Evolutionary conservation across 352 stramenopile genomes (phyloP), one percentile per base, ranked within the genome.

Genomic region (Pythium periplocum): DNA sequence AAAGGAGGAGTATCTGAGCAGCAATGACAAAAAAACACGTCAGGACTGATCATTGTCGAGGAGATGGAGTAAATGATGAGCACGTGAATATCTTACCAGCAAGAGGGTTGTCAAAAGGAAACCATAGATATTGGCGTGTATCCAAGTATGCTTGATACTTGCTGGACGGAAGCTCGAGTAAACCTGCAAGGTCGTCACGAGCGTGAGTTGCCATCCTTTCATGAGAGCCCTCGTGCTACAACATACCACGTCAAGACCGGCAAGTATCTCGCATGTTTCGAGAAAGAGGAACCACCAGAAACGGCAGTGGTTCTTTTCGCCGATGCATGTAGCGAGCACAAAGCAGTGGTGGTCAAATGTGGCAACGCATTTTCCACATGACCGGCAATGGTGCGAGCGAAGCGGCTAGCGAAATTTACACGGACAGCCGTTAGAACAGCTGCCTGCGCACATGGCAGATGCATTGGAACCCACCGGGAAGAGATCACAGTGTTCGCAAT

Each of bases 341-440:
- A 79, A 56, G 65, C 93, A 98, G 67, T 97, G 91, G 66, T 97
- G 93, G 64, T 98, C 90, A 62, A 97, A 97, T 2, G 71, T 96
- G 6, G 85, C 82, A 17, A 98, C 83, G 64, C 86, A 97, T 17
- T 46, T 44, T 45, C 80, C 64, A 57, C 87, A 97, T 31, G 59
- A 61, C 9, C 63, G 61, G 69, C 90, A 98, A 59, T 97, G 90
- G 48, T 96, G 86, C 0, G 86, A 73, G 4, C 92, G 81, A 31
- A 97, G 59, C 3, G 87, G 91, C 62, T 76, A 52, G 9, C 32
- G 50, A 42, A 12, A 42, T 42, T 42, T 12, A 42, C 38, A 42
- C 38, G 38, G 38, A 12, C 7, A 42, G 12, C 38, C 12, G 38
- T 42, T 8, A 42, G 7, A 8, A 42, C 0, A 42, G 12, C 38